Conservation (phyloP, 805 yeast species). For the Clavispora santaluciae region DNA sequence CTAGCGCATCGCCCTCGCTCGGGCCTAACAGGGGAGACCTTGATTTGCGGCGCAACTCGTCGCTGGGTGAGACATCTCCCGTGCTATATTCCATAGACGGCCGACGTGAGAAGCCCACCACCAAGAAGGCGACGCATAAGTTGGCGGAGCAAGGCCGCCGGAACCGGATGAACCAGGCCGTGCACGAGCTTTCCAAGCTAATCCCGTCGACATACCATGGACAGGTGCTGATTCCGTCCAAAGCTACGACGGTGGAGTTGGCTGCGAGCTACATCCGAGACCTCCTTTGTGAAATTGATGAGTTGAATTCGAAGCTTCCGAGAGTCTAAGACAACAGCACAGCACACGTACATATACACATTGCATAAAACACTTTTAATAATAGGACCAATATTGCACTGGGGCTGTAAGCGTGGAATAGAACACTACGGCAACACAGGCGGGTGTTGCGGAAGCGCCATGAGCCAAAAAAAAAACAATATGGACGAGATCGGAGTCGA, state of each 20-base stretch:
- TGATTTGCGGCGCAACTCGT: neutral
- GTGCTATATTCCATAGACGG: constrained; percentile 9
- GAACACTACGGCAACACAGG: no score
- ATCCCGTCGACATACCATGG: constrained; percentile 62
- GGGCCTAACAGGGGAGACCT: neutral
- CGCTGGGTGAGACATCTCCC: constrained; percentile 18
- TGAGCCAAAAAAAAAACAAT: neutral
- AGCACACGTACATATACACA: neutral
- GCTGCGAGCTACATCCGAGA: constrained; percentile 65
- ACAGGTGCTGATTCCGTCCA: constrained; percentile 65
- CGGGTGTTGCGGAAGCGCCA: neutral
- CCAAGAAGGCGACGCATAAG: constrained; percentile 74
- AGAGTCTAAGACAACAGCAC: neutral
- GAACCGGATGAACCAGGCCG: constrained; percentile 85
- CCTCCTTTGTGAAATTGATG: constrained; percentile 26
- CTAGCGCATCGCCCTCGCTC: constrained; percentile 1
- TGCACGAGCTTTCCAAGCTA: constrained; percentile 64
- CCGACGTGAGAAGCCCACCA: constrained; percentile 33
- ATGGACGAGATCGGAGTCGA: constrained; percentile 76
- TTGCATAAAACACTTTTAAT: neutral
- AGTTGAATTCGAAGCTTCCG: constrained; percentile 3
- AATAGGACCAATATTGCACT: no score
- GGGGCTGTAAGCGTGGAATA: no score
- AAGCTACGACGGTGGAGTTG: constrained; percentile 92
- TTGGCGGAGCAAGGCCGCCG: constrained; percentile 95